Evolutionary conservation across 2,329 filamentous ascomycete genomes (phyloP).

Genomic region (Leptographium wingfieldii): DNA sequence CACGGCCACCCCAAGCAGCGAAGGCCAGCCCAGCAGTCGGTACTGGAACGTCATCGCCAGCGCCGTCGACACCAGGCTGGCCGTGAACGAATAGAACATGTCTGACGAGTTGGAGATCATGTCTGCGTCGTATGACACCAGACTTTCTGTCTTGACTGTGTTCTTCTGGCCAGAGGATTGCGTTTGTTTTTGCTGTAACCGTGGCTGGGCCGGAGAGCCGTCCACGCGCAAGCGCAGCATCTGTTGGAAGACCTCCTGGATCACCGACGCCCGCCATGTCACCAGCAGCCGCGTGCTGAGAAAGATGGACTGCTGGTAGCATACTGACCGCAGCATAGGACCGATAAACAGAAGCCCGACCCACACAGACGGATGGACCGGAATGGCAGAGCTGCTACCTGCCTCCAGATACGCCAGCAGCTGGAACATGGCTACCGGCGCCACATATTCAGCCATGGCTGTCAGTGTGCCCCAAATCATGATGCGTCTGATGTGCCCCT

Average conservation of each 20-base stretch:
- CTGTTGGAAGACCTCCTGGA: constrained; percentile 21
- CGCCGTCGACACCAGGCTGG: constrained; percentile 16
- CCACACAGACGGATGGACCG: constrained; percentile 18
- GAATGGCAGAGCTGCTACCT: background rate
- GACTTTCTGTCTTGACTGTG: constrained; percentile 2
- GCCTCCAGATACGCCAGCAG: constrained; percentile 10
- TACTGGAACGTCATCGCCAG: constrained; percentile 19
- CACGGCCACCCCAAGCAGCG: constrained; percentile 18
- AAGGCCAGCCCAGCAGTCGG: constrained; percentile 21
- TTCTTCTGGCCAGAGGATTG: background rate
- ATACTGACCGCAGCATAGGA: constrained; percentile 19
- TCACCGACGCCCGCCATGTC: constrained; percentile 17
- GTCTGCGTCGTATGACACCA: constrained; percentile 24
- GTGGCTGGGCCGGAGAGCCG: background rate
- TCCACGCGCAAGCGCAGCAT: background rate
- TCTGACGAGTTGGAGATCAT: constrained; percentile 20
- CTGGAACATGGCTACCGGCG: constrained; percentile 10
- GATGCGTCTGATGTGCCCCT: constrained; percentile 13
- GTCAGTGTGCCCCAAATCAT: constrained; percentile 14
- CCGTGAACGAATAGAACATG: constrained; percentile 18
- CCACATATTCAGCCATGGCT: constrained; percentile 10
- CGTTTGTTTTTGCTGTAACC: too few species aligned
- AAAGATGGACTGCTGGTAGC: constrained; percentile 23
- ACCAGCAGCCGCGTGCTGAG: constrained; percentile 20
- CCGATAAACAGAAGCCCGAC: constrained; percentile 21